Percentiles rank a stretch among this genome's conserved stretches.
These are phyloP conservation scores for Adansonia grandidieri DNA, from an alignment of 441 rosid species.

Conservation along the genomic window DNA sequence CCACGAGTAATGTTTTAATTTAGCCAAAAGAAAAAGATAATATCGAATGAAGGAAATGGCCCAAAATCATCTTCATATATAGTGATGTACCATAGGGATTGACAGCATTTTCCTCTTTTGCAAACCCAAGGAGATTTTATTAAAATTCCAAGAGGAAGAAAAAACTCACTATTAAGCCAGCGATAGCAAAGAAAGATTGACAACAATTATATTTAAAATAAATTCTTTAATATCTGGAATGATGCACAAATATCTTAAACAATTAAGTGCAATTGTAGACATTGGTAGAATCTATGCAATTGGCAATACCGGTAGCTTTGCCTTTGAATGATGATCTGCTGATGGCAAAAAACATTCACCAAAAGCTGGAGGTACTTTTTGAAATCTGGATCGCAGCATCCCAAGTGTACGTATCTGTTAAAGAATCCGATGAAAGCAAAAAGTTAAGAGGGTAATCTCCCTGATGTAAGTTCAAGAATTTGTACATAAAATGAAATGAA, in stretches of 20 bases:
- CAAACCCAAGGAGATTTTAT: not conserved
- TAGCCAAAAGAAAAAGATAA: slow-evolving; percentile 24
- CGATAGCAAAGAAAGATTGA: not conserved
- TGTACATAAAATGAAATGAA: not conserved
- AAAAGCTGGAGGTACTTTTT: slow-evolving; percentile 66
- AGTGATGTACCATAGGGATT: not conserved
- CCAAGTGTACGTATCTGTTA: slow-evolving; percentile 90
- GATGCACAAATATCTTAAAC: not conserved
- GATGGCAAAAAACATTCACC: slow-evolving; percentile 64
- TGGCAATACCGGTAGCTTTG: slow-evolving; percentile 44
- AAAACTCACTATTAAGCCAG: slow-evolving; percentile 6
- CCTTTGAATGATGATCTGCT: slow-evolving; percentile 37
- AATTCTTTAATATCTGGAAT: slow-evolving; percentile 1
- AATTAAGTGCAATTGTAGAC: not conserved
- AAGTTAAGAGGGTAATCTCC: slow-evolving; percentile 1
- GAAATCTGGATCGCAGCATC: slow-evolving; percentile 91
- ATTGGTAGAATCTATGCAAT: not conserved
- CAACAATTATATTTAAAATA: slow-evolving; percentile 1
- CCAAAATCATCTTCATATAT: slow-evolving; percentile 17
- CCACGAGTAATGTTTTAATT: slow-evolving; percentile 24
- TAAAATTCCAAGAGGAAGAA: not conserved
- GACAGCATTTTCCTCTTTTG: not conserved
- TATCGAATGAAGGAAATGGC: not conserved
- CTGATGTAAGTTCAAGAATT: not conserved
- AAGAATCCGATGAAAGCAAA: slow-evolving; percentile 22